These are phyloP conservation scores for Pyrenochaeta sp. DNA, from an alignment of 2,329 filamentous ascomycete species.

Conservation along the genomic window DNA sequence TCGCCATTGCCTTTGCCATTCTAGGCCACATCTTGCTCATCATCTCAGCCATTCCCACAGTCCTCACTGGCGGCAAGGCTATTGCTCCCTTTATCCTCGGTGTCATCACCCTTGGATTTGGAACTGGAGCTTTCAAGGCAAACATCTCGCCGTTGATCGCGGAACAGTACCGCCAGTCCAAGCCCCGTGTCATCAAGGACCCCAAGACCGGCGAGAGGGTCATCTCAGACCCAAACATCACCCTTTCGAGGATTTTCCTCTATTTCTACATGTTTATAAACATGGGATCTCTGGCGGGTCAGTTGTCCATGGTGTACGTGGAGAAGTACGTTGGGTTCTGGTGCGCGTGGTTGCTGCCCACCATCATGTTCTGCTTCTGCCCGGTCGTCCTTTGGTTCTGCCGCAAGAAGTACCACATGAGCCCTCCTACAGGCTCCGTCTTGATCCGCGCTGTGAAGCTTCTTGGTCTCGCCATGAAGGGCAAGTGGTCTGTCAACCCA, in stretches of 20 bases:
- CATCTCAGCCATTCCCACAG: slow-evolving; percentile 62
- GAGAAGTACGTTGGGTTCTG: slow-evolving; percentile 82
- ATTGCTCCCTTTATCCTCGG: slow-evolving; percentile 62
- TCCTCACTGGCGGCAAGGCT: slow-evolving; percentile 52
- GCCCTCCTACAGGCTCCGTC: slow-evolving; percentile 76
- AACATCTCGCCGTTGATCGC: slow-evolving; percentile 70
- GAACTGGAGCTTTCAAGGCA: slow-evolving; percentile 58
- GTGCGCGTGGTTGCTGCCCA: slow-evolving; percentile 74
- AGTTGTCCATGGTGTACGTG: slow-evolving; percentile 76
- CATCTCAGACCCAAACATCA: slow-evolving; percentile 74
- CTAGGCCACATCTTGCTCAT: slow-evolving; percentile 65
- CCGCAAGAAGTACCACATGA: slow-evolving; percentile 68
- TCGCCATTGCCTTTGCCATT: slow-evolving; percentile 57
- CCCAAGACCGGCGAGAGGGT: slow-evolving; percentile 69
- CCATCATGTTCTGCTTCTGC: slow-evolving; percentile 68
- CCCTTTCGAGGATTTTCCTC: slow-evolving; percentile 69
- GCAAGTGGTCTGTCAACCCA: slow-evolving; percentile 69
- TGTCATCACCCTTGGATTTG: slow-evolving; percentile 57
- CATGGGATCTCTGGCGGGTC: slow-evolving; percentile 71
- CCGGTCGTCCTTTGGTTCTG: slow-evolving; percentile 68
- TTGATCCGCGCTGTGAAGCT: slow-evolving; percentile 72
- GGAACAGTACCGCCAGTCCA: slow-evolving; percentile 71
- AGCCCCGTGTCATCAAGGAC: slow-evolving; percentile 64
- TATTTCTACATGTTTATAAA: slow-evolving; percentile 64
- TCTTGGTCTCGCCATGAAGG: slow-evolving; percentile 68